Evolutionary conservation across 352 stramenopile species (phyloP).

Genomic region (Phytophthora melonis): DNA sequence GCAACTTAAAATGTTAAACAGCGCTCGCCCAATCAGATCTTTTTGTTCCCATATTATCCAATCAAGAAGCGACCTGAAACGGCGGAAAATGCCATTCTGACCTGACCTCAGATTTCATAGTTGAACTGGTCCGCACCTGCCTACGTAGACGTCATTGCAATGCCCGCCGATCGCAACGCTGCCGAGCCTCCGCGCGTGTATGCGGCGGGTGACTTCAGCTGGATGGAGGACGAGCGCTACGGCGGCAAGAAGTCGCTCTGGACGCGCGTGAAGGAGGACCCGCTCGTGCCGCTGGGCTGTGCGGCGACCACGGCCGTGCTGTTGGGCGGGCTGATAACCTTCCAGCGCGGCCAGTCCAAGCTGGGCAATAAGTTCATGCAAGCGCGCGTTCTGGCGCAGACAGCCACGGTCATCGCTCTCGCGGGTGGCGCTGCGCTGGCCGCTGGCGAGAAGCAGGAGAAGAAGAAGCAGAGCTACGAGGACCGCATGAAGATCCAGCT

Average conservation of each 20-base stretch:
- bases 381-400: conserved; percentile 76
- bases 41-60: background rate
- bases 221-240: conserved; percentile 66
- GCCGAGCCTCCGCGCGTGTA: conserved; percentile 35
- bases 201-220: conserved; percentile 69
- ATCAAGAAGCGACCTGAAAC: conserved; percentile 3
- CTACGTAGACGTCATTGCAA: background rate
- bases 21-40: conserved; percentile 1
- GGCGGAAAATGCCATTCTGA: background rate
- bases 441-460: conserved; percentile 55
- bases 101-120: background rate
- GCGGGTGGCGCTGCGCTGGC: conserved; percentile 57
- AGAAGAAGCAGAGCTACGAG: conserved; percentile 71
- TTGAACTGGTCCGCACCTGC: background rate
- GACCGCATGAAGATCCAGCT: conserved; percentile 78
- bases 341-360: conserved; percentile 77
- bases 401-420: conserved; percentile 74
- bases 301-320: conserved; percentile 71
- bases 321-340: conserved; percentile 73
- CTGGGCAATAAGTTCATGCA: conserved; percentile 89
- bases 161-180: conserved; percentile 18
- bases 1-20: conserved; percentile 10
- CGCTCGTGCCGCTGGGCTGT: conserved; percentile 80
- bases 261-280: conserved; percentile 75
- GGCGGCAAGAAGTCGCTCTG: conserved; percentile 71